phyloP scores from a whole-genome alignment of 768 basidiomycete species.

The Boletus rex-veris region DNA sequence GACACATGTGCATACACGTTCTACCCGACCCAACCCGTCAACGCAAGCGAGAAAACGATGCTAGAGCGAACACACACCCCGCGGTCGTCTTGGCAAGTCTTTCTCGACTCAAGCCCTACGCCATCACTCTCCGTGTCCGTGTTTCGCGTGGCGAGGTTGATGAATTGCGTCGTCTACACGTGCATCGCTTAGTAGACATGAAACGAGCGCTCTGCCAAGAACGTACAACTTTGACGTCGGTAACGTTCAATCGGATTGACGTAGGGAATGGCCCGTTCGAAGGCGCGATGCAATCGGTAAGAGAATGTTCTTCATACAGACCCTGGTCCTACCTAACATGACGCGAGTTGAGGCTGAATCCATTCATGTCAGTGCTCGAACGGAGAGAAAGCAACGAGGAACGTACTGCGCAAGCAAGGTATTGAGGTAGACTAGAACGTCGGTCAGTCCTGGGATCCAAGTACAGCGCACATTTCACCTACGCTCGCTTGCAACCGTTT shows the following conservation, averaged over 20 bases:
- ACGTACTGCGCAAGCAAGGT: too few relatives aligned
- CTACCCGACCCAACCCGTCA: constrained; percentile 7
- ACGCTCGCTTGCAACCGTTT: too few relatives aligned
- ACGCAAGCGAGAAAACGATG: too few relatives aligned
- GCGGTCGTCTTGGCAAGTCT: constrained; percentile 9
- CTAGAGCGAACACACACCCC: constrained; percentile 4
- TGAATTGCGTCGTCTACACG: constrained; percentile 15
- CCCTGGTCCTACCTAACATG: too few relatives aligned
- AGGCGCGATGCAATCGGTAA: background rate
- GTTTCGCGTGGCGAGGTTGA: constrained; percentile 6
- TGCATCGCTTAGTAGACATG: background rate
- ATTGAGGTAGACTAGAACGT: too few relatives aligned
- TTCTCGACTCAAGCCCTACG: constrained; percentile 14
- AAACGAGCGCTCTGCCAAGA: background rate
- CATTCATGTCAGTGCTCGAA: too few relatives aligned
- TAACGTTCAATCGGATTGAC: constrained; percentile 12
- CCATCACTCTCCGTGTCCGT: constrained; percentile 3
- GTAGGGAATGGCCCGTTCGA: background rate
- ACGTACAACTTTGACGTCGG: constrained; percentile 18
- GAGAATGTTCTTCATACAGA: constrained; percentile 25
- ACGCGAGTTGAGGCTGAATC: too few relatives aligned
- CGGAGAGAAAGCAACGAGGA: too few relatives aligned
- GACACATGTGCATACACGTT: constrained; percentile 16
- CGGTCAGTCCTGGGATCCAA: too few relatives aligned
- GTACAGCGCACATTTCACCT: too few relatives aligned